Evolutionary conservation across 805 yeast species (phyloP).

Genomic region (Yamadazyma kitorensis): DNA sequence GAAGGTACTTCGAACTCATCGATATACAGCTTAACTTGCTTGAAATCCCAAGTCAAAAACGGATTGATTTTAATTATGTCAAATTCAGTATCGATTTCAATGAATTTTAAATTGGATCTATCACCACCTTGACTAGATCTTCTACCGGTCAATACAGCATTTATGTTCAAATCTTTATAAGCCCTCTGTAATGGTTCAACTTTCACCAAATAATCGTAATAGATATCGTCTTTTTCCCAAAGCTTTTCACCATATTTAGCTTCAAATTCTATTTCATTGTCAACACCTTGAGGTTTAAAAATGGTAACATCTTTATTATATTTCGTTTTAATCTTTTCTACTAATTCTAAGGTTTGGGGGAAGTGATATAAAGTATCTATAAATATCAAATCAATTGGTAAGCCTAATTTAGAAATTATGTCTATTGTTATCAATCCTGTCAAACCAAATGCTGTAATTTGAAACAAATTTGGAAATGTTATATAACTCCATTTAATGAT

Average conservation of each 20-base stretch:
- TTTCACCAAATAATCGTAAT: conserved; percentile 83
- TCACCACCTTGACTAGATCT: conserved; percentile 88
- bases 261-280: conserved; percentile 61
- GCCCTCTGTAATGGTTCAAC: conserved; percentile 93
- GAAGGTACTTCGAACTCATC: conserved; percentile 75
- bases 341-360: conserved; percentile 84
- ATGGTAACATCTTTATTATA: conserved; percentile 62
- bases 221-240: conserved; percentile 80
- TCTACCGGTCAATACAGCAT: conserved; percentile 89
- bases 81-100: conserved; percentile 70
- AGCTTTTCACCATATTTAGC: conserved; percentile 66
- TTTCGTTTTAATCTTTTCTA: conserved; percentile 51
- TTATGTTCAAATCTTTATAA: conserved; percentile 65
- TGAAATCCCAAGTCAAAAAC: conserved; percentile 76
- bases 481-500: conserved; percentile 77
- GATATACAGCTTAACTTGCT: conserved; percentile 67
- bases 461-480: conserved; percentile 81
- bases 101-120: conserved; percentile 64
- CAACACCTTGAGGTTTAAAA: conserved; percentile 60
- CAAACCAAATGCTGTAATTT: conserved; percentile 93
- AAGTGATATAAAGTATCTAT: conserved; percentile 91
- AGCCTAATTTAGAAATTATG: conserved; percentile 54
- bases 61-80: conserved; percentile 87
- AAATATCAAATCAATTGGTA: conserved; percentile 66
- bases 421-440: conserved; percentile 89